phyloP scores from a whole-genome alignment of 176 grass and related monocot species.

The Cenchrus fungigraminus region DNA sequence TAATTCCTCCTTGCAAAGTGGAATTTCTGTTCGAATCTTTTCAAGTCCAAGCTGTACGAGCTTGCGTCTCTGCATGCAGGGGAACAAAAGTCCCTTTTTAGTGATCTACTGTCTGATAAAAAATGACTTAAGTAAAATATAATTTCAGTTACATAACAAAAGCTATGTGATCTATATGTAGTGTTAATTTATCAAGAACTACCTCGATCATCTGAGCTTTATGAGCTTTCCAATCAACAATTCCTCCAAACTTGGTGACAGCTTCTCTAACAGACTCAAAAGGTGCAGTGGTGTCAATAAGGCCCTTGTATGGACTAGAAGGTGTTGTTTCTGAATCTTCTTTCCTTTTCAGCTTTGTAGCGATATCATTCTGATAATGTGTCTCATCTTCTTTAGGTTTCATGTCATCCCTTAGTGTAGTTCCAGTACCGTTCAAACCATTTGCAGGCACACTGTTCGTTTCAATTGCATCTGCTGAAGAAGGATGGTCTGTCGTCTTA shows the following conservation, averaged over 20 bases:
- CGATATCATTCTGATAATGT: conserved; percentile 27
- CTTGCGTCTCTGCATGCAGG: conserved; percentile 63
- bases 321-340: conserved; percentile 52
- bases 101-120: conserved; percentile 16
- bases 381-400: conserved; percentile 35
- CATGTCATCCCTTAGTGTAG: conserved; percentile 5
- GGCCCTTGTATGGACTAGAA: conserved; percentile 57
- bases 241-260: conserved; percentile 93
- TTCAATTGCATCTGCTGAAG: conserved; percentile 37
- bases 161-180: conserved; percentile 8
- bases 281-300: conserved; percentile 83
- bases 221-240: conserved; percentile 98
- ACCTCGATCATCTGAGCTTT: conserved; percentile 84
- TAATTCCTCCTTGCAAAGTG: conserved; percentile 61
- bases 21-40: conserved; percentile 71
- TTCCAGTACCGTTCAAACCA: conserved; percentile 9
- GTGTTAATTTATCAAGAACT: conserved; percentile 45
- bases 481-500: conserved; percentile 26
- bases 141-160: neutral
- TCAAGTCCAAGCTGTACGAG: conserved; percentile 77
- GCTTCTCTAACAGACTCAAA: conserved; percentile 94
- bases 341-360: conserved; percentile 45
- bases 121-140: neutral
- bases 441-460: conserved; percentile 18
- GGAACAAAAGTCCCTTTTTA: conserved; percentile 4